Conservation (phyloP, 352 stramenopile species). For the Blastocystis sp. region DNA sequence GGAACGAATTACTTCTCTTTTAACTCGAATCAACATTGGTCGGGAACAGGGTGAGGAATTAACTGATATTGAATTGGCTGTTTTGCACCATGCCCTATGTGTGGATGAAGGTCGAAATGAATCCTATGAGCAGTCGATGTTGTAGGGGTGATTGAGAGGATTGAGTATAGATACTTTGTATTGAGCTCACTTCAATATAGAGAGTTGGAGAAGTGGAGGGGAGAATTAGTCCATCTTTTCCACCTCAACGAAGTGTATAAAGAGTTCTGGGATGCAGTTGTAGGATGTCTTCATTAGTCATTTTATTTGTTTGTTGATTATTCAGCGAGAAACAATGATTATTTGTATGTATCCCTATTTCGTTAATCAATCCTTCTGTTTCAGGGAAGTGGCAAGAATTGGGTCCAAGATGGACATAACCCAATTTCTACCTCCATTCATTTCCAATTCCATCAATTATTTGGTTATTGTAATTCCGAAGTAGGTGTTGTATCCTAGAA, state of each 20-base stretch:
- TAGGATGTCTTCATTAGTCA: too few relatives aligned
- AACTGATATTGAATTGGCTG: neutral
- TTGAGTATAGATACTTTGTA: neutral
- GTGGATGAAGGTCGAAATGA: neutral
- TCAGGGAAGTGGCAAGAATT: too few relatives aligned
- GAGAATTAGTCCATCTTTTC: neutral
- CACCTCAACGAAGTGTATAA: neutral
- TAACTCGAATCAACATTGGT: neutral
- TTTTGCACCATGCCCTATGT: neutral
- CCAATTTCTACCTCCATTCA: slow-evolving; percentile 25
- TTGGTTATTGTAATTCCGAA: slow-evolving; percentile 61
- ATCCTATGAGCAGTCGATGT: neutral
- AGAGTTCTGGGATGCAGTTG: neutral
- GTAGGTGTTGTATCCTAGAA: neutral
- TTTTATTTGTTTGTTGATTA: too few relatives aligned
- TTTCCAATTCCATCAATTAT: slow-evolving; percentile 30
- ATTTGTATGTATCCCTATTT: too few relatives aligned
- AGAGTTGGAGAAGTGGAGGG: neutral
- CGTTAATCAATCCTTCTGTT: too few relatives aligned
- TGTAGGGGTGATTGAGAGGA: neutral
- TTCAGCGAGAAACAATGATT: too few relatives aligned
- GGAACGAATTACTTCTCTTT: neutral
- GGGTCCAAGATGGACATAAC: neutral
- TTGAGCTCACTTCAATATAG: neutral
- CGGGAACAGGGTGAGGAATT: neutral